Evolutionary conservation across 495 filamentous ascomycete genomes (phyloP).

Genomic region (Lasiosphaeria ovina): DNA sequence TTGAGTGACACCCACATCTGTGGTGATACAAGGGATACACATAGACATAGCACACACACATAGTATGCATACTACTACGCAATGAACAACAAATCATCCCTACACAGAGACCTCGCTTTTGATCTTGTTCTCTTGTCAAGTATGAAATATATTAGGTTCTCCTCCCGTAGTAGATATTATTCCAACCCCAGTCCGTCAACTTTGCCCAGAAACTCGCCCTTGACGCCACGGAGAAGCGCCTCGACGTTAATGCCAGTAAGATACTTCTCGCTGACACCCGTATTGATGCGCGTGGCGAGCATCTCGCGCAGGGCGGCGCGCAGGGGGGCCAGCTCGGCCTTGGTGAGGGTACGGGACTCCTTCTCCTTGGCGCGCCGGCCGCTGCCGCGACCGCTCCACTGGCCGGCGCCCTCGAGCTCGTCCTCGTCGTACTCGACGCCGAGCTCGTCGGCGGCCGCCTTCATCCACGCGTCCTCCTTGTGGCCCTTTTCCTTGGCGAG

Average conservation of each 20-base stretch:
- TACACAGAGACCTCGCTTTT: no score
- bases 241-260: constrained; percentile 77
- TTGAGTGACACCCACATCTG: no score
- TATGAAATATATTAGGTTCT: no score
- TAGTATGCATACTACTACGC: no score
- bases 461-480: constrained; percentile 81
- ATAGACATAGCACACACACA: no score
- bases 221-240: constrained; percentile 64
- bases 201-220: constrained; percentile 43
- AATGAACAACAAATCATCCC: no score
- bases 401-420: constrained; percentile 63
- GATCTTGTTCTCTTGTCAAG: no score
- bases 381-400: constrained; percentile 61
- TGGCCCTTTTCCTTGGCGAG: constrained; percentile 84
- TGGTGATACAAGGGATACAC: no score
- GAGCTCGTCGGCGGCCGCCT: constrained; percentile 82
- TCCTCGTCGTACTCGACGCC: constrained; percentile 93
- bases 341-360: constrained; percentile 64
- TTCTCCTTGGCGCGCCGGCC: constrained; percentile 73
- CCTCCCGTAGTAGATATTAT: constrained; percentile 7
- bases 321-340: constrained; percentile 63
- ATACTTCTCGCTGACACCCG: constrained; percentile 89
- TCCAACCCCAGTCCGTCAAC: constrained; percentile 42
- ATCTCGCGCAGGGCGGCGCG: constrained; percentile 62
- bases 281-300: constrained; percentile 75